A percentile compares a stretch with the other conserved stretches of the same genome.
phyloP scores from a whole-genome alignment of 1,139 yeast species.

The Lodderomyces metapsilosis region DNA sequence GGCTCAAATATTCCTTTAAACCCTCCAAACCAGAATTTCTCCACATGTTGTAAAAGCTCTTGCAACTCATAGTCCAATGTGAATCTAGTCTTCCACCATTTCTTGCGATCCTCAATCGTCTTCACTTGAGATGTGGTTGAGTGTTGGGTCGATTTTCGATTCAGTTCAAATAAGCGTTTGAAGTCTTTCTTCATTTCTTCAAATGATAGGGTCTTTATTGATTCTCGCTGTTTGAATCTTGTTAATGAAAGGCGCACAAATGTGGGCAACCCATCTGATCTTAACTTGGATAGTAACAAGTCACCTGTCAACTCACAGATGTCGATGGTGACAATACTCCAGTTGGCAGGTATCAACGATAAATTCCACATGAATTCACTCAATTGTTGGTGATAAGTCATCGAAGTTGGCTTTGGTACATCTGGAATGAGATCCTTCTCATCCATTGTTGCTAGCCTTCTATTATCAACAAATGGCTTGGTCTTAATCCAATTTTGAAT shows the following conservation, averaged over 20 bases:
- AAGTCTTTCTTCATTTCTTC: constrained; percentile 47
- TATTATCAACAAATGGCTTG: constrained; percentile 34
- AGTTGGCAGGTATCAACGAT: constrained; percentile 40
- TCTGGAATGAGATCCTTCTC: constrained; percentile 15
- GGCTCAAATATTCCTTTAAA: constrained; percentile 57
- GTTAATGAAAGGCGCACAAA: constrained; percentile 60
- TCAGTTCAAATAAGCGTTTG: constrained; percentile 51
- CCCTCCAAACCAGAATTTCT: constrained; percentile 79
- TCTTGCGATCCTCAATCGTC: constrained; percentile 61
- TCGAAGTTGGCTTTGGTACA: background rate
- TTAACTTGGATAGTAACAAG: constrained; percentile 51
- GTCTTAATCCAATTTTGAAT: constrained; percentile 35
- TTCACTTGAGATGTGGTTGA: constrained; percentile 49
- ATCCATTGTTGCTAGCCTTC: constrained; percentile 1
- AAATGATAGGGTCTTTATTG: constrained; percentile 39
- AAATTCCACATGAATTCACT: constrained; percentile 17
- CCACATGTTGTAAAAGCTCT: constrained; percentile 56
- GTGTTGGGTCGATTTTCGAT: constrained; percentile 58
- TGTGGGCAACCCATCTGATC: constrained; percentile 36
- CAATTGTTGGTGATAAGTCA: background rate
- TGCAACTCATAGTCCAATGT: constrained; percentile 57
- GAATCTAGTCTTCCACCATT: constrained; percentile 79
- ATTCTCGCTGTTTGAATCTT: constrained; percentile 48
- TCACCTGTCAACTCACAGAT: constrained; percentile 59
- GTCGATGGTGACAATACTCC: constrained; percentile 65